phyloP scores from a whole-genome alignment of 495 filamentous ascomycete genomes.

The Annulohypoxylon stygium region DNA sequence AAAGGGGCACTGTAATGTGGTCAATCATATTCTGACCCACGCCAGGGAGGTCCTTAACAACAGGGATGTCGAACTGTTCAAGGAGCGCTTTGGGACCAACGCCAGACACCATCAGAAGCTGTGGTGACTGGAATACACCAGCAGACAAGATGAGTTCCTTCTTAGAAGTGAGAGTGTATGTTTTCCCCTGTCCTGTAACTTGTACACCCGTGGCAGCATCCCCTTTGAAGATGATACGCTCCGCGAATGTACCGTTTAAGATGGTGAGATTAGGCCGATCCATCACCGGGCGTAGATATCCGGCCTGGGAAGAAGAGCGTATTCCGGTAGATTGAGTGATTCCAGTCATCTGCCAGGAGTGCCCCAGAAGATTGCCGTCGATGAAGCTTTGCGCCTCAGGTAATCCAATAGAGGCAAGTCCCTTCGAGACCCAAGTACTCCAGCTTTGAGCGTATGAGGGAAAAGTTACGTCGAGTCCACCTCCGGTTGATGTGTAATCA shows the following conservation, averaged over 20 bases:
- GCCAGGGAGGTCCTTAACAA: slow-evolving; percentile 59
- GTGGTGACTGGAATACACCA: slow-evolving; percentile 63
- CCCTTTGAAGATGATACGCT: slow-evolving; percentile 51
- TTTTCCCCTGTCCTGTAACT: slow-evolving; percentile 30
- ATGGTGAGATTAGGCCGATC: slow-evolving; percentile 4
- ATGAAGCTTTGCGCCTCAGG: not conserved
- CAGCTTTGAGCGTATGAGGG: slow-evolving; percentile 6
- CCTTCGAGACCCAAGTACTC: slow-evolving; percentile 16
- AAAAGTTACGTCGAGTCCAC: slow-evolving; percentile 4
- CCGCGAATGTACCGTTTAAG: not conserved
- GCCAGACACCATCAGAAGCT: slow-evolving; percentile 68
- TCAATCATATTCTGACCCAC: slow-evolving; percentile 65
- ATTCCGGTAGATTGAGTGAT: slow-evolving; percentile 3
- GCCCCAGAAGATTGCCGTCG: slow-evolving; percentile 1
- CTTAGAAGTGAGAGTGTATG: slow-evolving; percentile 33
- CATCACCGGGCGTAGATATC: not conserved
- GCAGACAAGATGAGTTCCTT: slow-evolving; percentile 64
- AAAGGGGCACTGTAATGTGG: slow-evolving; percentile 52
- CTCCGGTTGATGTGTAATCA: slow-evolving; percentile 5
- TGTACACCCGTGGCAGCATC: slow-evolving; percentile 38
- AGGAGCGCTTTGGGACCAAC: slow-evolving; percentile 59
- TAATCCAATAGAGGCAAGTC: slow-evolving; percentile 4
- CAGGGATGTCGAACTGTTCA: slow-evolving; percentile 54
- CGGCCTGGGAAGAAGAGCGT: not conserved
- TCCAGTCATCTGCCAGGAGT: not conserved